Conservation (phyloP, 331 rosid species). For the Pyrus hybrid region DNA sequence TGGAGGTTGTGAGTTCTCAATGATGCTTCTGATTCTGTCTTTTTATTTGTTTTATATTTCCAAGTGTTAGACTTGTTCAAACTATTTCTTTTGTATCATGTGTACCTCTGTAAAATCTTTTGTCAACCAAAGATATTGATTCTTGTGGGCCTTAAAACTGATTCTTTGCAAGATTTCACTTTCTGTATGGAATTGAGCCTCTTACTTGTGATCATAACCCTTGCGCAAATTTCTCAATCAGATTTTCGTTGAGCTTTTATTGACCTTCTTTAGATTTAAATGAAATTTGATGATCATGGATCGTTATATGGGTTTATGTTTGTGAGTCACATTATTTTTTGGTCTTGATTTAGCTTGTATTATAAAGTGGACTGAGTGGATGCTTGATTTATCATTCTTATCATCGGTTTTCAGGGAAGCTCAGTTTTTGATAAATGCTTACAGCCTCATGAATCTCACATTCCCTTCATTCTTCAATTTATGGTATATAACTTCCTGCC, state of each 20-base stretch:
- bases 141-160: not conserved
- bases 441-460: constrained; percentile 94
- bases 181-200: not conserved
- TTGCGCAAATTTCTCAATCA: not conserved
- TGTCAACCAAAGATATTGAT: not conserved
- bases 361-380: not conserved
- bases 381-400: constrained; percentile 1
- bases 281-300: not conserved
- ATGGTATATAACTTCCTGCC: constrained; percentile 38
- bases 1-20: not conserved
- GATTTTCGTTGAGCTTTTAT: not conserved
- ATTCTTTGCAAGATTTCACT: not conserved
- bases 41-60: not conserved
- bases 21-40: not conserved
- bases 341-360: not conserved
- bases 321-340: not conserved
- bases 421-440: constrained; percentile 63
- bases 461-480: constrained; percentile 93
- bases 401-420: constrained; percentile 62
- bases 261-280: not conserved
- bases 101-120: not conserved
- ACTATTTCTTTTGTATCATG: too few relatives aligned
- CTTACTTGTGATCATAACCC: not conserved
- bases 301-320: not conserved
- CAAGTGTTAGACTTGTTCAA: not conserved